Evolutionary conservation across 768 basidiomycete genomes (phyloP).

Genomic region (Sistotremastrum niveocremeum): DNA sequence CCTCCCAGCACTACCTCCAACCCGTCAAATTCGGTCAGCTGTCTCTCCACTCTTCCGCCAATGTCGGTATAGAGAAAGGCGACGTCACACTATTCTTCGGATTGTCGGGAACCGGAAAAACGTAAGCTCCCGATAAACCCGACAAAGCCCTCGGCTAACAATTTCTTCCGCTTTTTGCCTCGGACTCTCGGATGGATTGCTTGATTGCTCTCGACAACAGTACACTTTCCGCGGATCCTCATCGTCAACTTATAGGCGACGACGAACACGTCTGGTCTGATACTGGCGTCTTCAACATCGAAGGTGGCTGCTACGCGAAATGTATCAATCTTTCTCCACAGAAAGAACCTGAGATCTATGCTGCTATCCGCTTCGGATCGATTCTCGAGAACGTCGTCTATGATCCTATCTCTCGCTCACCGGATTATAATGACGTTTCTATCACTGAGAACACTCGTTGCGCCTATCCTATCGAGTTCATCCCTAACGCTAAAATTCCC

Average conservation of each 20-base stretch:
- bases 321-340: slow-evolving; percentile 91
- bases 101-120: slow-evolving; percentile 96
- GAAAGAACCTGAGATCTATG: slow-evolving; percentile 97
- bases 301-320: slow-evolving; percentile 99
- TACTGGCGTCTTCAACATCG: slow-evolving; percentile 98
- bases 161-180: too few species aligned
- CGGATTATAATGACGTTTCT: slow-evolving; percentile 92
- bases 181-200: neutral
- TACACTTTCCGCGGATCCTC: slow-evolving; percentile 91
- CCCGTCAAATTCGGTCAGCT: slow-evolving; percentile 98
- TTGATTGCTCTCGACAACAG: slow-evolving; percentile 5
- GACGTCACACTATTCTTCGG: slow-evolving; percentile 99
- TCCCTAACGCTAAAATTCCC: slow-evolving; percentile 89
- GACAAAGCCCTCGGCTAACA: neutral
- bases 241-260: slow-evolving; percentile 89
- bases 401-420: slow-evolving; percentile 63
- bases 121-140: slow-evolving; percentile 19
- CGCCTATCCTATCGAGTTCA: slow-evolving; percentile 97
- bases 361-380: slow-evolving; percentile 86
- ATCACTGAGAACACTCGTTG: slow-evolving; percentile 99
- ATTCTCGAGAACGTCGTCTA: slow-evolving; percentile 99
- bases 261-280: slow-evolving; percentile 99
- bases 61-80: slow-evolving; percentile 75
- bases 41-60: slow-evolving; percentile 95
- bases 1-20: slow-evolving; percentile 79